Evolutionary conservation across 148 eudicot species (phyloP).

Genomic region (Beta vulgaris): DNA sequence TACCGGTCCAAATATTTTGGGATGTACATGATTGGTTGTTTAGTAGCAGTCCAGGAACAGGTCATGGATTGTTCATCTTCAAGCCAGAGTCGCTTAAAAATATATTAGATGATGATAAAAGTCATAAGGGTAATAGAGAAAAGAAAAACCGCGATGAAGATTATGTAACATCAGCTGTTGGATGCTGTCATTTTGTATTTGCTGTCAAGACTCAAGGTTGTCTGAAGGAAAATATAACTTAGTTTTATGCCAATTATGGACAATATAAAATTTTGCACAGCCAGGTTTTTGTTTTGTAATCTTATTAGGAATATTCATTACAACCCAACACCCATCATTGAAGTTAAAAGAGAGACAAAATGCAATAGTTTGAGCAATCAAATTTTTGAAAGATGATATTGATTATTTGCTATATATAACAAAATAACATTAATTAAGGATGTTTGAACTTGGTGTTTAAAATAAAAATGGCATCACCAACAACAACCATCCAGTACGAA

Average conservation of each 20-base stretch:
- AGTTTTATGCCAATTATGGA: neutral
- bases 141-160: neutral
- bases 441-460: no score
- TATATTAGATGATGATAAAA: conserved; percentile 10
- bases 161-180: neutral
- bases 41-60: conserved; percentile 16
- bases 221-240: neutral
- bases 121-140: neutral
- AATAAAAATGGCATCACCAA: no score
- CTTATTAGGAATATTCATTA: no score
- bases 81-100: conserved; percentile 28
- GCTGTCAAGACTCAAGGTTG: conserved; percentile 30
- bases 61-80: conserved; percentile 31
- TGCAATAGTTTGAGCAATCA: no score
- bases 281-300: no score
- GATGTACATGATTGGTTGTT: conserved; percentile 39
- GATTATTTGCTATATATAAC: no score
- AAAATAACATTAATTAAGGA: no score
- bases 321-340: no score
- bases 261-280: conserved; percentile 4
- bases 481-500: no score
- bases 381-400: no score
- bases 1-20: conserved; percentile 34
- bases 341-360: no score
- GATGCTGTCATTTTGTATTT: conserved; percentile 32